Evolutionary conservation across 768 basidiomycete genomes (phyloP).

Genomic region (Xerocomellus intermedius): DNA sequence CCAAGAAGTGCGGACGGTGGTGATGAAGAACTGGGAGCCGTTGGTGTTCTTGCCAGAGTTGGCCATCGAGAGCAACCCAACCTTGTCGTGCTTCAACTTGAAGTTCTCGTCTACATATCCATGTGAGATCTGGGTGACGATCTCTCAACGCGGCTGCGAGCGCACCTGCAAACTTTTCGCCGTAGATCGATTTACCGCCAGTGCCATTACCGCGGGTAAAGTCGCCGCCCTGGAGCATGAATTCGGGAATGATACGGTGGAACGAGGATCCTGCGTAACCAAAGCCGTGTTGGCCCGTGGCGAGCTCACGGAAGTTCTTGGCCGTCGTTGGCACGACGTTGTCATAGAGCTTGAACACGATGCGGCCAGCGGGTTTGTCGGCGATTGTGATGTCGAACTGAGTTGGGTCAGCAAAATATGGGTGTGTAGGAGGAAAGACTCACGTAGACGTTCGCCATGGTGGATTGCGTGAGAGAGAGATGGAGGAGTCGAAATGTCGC

Average conservation of each 20-base stretch:
- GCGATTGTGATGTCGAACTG: slow-evolving; percentile 69
- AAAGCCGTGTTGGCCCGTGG: slow-evolving; percentile 69
- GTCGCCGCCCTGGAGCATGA: slow-evolving; percentile 92
- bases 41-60: slow-evolving; percentile 84
- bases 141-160: neutral
- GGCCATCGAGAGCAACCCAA: slow-evolving; percentile 73
- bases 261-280: slow-evolving; percentile 69
- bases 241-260: slow-evolving; percentile 82
- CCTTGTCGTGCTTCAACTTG: slow-evolving; percentile 66
- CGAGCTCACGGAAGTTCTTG: slow-evolving; percentile 86
- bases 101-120: slow-evolving; percentile 79
- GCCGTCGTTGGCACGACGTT: slow-evolving; percentile 72
- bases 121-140: slow-evolving; percentile 5
- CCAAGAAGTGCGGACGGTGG: slow-evolving; percentile 59
- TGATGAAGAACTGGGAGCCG: slow-evolving; percentile 91
- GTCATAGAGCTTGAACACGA: slow-evolving; percentile 87
- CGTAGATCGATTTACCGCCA: slow-evolving; percentile 80
- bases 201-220: slow-evolving; percentile 73
- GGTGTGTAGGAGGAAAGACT: neutral
- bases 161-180: slow-evolving; percentile 60
- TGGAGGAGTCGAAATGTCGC: neutral
- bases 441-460: slow-evolving; percentile 25
- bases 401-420: neutral
- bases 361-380: slow-evolving; percentile 44
- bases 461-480: slow-evolving; percentile 4